phyloP scores from a whole-genome alignment of 371 early-diverging fungal genomes.

The Coemansia sp. region DNA sequence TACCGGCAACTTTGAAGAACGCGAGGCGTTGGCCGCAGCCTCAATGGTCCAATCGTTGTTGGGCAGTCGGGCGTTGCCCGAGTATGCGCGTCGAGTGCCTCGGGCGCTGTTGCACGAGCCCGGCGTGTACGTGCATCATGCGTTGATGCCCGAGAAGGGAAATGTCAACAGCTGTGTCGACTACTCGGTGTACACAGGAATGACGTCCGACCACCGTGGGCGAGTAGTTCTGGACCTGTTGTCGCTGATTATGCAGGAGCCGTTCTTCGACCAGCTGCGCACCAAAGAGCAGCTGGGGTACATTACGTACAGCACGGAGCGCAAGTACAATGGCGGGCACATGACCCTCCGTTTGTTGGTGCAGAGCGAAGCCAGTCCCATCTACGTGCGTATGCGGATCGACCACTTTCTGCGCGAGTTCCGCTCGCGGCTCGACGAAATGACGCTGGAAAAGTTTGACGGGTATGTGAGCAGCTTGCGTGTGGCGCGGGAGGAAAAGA shows the following conservation, averaged over 20 bases:
- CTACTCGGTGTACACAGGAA: conserved; percentile 56
- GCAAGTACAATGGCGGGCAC: conserved; percentile 44
- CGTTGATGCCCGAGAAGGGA: conserved; percentile 66
- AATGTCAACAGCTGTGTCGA: conserved; percentile 86
- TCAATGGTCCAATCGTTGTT: conserved; percentile 56
- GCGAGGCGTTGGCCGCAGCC: conserved; percentile 64
- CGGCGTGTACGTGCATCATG: conserved; percentile 61
- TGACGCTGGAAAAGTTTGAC: conserved; percentile 71
- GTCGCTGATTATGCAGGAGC: conserved; percentile 78
- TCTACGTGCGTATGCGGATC: conserved; percentile 79
- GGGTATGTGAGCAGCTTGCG: conserved; percentile 73
- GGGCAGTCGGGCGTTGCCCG: conserved; percentile 61
- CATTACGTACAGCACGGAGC: conserved; percentile 53
- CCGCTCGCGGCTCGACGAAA: conserved; percentile 56
- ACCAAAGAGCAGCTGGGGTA: conserved; percentile 88
- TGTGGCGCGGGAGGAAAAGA: conserved; percentile 73
- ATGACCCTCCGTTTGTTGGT: conserved; percentile 64
- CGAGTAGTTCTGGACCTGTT: conserved; percentile 70
- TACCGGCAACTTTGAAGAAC: conserved; percentile 75
- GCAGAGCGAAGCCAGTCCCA: conserved; percentile 84
- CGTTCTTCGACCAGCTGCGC: conserved; percentile 89
- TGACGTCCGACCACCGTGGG: conserved; percentile 26
- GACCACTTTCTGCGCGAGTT: conserved; percentile 70
- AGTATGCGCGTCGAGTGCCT: conserved; percentile 58
- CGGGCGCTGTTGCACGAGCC: conserved; percentile 65